phyloP scores from a whole-genome alignment of 306 rosid species.

The Spatholobus suberectus region DNA sequence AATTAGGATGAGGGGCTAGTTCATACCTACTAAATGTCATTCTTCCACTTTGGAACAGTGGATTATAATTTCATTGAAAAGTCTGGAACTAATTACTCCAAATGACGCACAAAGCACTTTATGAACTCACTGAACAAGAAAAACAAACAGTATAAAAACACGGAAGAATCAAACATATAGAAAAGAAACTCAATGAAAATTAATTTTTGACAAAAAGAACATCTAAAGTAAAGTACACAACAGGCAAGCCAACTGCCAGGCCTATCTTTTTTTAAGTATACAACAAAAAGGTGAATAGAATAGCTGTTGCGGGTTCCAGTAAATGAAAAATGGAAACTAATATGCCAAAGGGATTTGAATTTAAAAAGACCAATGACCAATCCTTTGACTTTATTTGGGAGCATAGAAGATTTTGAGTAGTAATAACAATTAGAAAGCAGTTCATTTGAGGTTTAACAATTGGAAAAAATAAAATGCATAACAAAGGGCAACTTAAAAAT shows the following conservation, averaged over 20 bases:
- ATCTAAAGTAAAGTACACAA: background rate
- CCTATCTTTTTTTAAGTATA: background rate
- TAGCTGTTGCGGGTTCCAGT: constrained; percentile 18
- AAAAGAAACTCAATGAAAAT: background rate
- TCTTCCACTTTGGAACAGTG: constrained; percentile 31
- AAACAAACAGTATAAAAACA: constrained; percentile 17
- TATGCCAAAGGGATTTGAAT: background rate
- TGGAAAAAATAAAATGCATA: constrained; percentile 12
- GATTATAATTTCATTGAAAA: constrained; percentile 14
- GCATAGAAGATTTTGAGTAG: constrained; percentile 3
- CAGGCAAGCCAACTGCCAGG: background rate
- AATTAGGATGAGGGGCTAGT: background rate
- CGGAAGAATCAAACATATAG: background rate
- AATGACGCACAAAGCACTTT: constrained; percentile 25
- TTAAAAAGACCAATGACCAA: background rate
- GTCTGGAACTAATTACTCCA: constrained; percentile 35
- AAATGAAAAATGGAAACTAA: constrained; percentile 12
- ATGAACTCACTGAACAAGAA: constrained; percentile 53
- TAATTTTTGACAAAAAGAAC: background rate
- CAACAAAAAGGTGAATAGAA: background rate
- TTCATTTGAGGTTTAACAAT: constrained; percentile 14
- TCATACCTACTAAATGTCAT: constrained; percentile 45
- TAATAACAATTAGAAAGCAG: background rate
- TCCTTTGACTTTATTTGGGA: background rate
- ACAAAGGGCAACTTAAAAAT: constrained; percentile 3